Evolutionary conservation across 2,329 filamentous ascomycete species (phyloP).

Genomic region (Xylariaceae sp.): DNA sequence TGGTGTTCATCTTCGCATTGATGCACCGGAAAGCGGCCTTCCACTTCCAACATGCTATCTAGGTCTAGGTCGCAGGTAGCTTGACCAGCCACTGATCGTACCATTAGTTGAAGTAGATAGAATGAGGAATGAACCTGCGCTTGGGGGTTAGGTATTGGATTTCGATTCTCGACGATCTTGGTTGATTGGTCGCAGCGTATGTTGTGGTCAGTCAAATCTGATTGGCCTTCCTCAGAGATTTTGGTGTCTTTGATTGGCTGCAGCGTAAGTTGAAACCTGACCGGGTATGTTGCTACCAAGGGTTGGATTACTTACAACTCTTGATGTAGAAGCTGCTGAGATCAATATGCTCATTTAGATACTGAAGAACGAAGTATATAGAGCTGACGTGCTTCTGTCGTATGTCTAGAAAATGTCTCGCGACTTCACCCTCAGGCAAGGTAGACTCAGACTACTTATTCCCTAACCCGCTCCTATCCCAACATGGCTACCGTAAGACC

Average conservation of each 20-base stretch:
- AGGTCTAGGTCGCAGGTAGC: no score
- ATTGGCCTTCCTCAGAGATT: no score
- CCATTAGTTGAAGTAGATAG: no score
- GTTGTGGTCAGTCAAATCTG: no score
- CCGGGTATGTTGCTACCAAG: background rate
- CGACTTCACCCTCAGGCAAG: background rate
- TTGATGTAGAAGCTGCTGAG: no score
- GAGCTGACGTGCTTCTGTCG: background rate
- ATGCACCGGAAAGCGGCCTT: background rate
- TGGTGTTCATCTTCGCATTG: background rate
- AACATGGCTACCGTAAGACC: slow-evolving; percentile 7
- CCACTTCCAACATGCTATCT: background rate
- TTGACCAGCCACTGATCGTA: no score
- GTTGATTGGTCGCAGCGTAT: no score
- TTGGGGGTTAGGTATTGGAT: no score
- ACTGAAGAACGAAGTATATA: background rate
- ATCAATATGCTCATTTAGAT: background rate
- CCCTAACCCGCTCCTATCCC: background rate
- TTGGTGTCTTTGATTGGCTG: slow-evolving; percentile 13
- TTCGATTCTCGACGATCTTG: no score
- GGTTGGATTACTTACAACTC: no score
- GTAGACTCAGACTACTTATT: background rate
- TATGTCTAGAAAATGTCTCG: background rate
- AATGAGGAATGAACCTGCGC: background rate
- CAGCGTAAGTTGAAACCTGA: slow-evolving; percentile 5